phyloP scores from a whole-genome alignment of 805 yeast genomes.

The Debaryomyces castellii region DNA sequence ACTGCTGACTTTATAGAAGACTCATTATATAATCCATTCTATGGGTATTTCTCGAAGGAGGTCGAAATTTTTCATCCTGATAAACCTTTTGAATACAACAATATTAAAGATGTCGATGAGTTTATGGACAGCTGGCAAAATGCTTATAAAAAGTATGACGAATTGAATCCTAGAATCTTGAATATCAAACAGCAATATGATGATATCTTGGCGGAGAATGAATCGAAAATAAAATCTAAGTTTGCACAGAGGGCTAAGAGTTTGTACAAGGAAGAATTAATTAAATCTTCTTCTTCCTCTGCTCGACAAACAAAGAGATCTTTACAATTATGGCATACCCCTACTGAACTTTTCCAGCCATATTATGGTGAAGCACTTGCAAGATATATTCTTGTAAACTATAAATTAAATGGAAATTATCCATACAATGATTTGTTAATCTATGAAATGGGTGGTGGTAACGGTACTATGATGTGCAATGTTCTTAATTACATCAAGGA shows the following conservation, averaged over 20 bases:
- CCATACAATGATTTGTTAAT: conserved; percentile 72
- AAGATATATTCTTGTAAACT: conserved; percentile 69
- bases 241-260: conserved; percentile 27
- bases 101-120: conserved; percentile 61
- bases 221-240: conserved; percentile 15
- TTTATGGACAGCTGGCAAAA: conserved; percentile 68
- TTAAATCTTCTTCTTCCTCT: conserved; percentile 12
- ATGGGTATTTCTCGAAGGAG: conserved; percentile 79
- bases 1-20: conserved; percentile 81
- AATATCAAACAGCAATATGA: conserved; percentile 11
- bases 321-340: conserved; percentile 84
- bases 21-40: conserved; percentile 74
- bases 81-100: conserved; percentile 60
- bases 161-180: conserved; percentile 9
- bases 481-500: conserved; percentile 62
- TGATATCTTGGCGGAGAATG: conserved; percentile 2
- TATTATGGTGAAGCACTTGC: conserved; percentile 86
- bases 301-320: conserved; percentile 32
- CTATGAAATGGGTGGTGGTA: conserved; percentile 90
- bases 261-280: conserved; percentile 23
- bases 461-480: conserved; percentile 81
- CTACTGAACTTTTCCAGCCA: conserved; percentile 83
- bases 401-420: conserved; percentile 58
- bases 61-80: conserved; percentile 75
- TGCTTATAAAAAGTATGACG: conserved; percentile 57